These are phyloP conservation scores for Saccharomycopsis malanga DNA, from an alignment of 805 yeast genomes.

Conservation along the genomic window DNA sequence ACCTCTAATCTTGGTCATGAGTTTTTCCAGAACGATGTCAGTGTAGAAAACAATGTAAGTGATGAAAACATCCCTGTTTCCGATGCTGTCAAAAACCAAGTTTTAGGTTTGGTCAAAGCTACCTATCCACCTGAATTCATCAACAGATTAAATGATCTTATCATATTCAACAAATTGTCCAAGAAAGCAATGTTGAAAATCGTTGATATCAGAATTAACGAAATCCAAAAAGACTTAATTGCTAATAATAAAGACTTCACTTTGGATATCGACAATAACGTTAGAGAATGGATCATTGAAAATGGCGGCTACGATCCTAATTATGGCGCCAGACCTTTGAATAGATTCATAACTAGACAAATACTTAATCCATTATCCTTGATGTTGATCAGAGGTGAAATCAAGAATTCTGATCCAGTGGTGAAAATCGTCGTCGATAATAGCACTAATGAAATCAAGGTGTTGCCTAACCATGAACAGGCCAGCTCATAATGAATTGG, in stretches of 20 bases:
- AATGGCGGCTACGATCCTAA: slow-evolving; percentile 78
- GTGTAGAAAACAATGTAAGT: slow-evolving; percentile 29
- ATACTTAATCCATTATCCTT: slow-evolving; percentile 87
- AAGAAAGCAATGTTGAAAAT: slow-evolving; percentile 67
- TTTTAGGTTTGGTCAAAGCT: slow-evolving; percentile 59
- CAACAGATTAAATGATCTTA: slow-evolving; percentile 89
- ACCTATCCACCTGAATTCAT: slow-evolving; percentile 92
- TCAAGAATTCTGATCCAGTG: slow-evolving; percentile 52
- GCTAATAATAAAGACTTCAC: slow-evolving; percentile 65
- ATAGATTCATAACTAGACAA: slow-evolving; percentile 77
- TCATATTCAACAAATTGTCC: slow-evolving; percentile 86
- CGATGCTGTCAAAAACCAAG: slow-evolving; percentile 45
- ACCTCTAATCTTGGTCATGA: slow-evolving; percentile 97
- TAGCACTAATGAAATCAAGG: slow-evolving; percentile 8
- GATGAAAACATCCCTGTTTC: slow-evolving; percentile 55
- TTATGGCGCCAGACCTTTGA: slow-evolving; percentile 95
- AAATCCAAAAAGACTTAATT: slow-evolving; percentile 68
- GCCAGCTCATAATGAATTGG: too few species aligned
- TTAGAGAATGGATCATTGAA: slow-evolving; percentile 72
- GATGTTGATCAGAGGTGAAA: slow-evolving; percentile 70
- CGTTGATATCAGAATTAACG: slow-evolving; percentile 77
- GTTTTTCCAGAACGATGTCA: slow-evolving; percentile 57
- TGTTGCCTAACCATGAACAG: slow-evolving; percentile 20
- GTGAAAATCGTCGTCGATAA: slow-evolving; percentile 37
- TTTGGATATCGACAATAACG: slow-evolving; percentile 48